Conservation (phyloP, 31 red algal species). For the Odonthalia washingtoniensis region DNA sequence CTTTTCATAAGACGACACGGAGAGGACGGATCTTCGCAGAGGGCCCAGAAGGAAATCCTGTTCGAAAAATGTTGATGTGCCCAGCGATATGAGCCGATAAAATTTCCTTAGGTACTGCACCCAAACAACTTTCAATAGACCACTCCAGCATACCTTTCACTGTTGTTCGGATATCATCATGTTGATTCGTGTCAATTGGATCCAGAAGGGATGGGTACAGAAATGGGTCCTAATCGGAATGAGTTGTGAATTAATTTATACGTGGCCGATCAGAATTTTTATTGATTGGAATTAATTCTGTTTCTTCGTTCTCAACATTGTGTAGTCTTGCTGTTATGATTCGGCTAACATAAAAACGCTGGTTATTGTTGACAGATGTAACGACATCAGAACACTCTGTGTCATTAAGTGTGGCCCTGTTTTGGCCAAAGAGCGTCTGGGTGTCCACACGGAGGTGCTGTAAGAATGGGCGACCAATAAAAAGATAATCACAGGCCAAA, state of each 20-base stretch:
- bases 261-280: too few relatives aligned
- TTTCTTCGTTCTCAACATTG: neutral
- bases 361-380: neutral
- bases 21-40: neutral
- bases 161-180: neutral
- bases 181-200: constrained; percentile 2
- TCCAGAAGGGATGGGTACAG: neutral
- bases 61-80: neutral
- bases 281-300: neutral
- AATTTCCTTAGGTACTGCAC: neutral
- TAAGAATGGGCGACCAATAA: neutral
- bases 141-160: neutral
- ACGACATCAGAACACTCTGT: neutral
- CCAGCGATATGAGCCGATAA: neutral
- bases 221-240: too few relatives aligned
- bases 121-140: neutral
- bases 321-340: neutral
- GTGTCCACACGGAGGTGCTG: neutral
- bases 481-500: neutral
- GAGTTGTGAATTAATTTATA: too few relatives aligned
- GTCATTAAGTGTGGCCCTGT: neutral
- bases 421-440: constrained; percentile 5
- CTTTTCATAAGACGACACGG: neutral
- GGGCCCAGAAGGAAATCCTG: neutral
- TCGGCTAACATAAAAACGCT: neutral